Conservation (phyloP, 164 flowering plant species). For the Platanus orientalis region DNA sequence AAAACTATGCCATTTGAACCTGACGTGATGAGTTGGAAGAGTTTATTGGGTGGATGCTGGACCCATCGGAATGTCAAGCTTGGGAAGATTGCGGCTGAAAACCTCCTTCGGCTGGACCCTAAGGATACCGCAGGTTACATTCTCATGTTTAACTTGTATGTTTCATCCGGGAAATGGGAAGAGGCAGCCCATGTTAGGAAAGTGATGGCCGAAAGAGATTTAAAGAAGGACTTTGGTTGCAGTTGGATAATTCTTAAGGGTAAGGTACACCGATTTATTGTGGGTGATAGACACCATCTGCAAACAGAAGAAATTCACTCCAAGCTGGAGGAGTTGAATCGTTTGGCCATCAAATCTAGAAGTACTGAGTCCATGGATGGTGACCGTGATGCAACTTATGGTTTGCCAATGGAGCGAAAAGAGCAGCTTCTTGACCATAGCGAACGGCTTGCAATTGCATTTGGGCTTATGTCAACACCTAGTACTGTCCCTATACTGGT, state of each 20-base stretch:
- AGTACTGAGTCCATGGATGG: constrained; percentile 4
- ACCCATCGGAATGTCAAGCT: constrained; percentile 30
- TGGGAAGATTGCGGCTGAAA: constrained; percentile 14
- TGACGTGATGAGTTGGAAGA: constrained; percentile 40
- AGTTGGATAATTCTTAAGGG: constrained; percentile 23
- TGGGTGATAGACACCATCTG: constrained; percentile 42
- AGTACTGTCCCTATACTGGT: constrained; percentile 22
- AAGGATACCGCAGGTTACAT: constrained; percentile 15
- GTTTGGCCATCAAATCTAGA: not conserved
- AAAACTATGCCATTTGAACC: constrained; percentile 33
- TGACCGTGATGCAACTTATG: constrained; percentile 17
- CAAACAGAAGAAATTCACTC: constrained; percentile 30
- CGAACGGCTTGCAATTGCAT: constrained; percentile 11
- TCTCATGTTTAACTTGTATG: constrained; percentile 35
- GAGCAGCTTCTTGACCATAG: constrained; percentile 38
- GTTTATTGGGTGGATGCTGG: constrained; percentile 37
- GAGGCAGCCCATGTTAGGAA: constrained; percentile 31
- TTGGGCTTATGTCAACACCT: constrained; percentile 32
- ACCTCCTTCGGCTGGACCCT: not conserved
- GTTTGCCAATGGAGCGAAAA: constrained; percentile 20
- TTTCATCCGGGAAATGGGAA: constrained; percentile 32
- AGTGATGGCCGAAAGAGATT: not conserved
- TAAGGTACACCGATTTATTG: constrained; percentile 32
- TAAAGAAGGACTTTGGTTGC: not conserved
- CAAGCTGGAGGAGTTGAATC: constrained; percentile 25